Percentiles rank a stretch among this genome's conserved stretches.
These are phyloP conservation scores for Cryptococcus hybrid DNA, from an alignment of 1,284 basidiomycete species.

Conservation along the genomic window DNA sequence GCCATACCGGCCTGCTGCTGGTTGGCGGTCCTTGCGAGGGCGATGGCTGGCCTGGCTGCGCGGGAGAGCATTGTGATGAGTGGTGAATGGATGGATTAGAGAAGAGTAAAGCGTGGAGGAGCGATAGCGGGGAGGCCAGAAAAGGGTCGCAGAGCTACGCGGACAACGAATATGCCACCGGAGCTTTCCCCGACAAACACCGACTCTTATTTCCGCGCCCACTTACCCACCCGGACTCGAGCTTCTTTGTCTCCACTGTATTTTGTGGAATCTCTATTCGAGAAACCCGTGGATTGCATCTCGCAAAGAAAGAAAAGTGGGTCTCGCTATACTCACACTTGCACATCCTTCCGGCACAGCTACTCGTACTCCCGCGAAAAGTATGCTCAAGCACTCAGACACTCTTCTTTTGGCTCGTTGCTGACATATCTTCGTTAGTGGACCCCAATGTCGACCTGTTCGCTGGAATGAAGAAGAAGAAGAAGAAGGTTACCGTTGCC, in stretches of 20 bases:
- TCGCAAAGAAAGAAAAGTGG: too few relatives aligned
- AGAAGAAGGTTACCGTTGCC: conserved; percentile 52
- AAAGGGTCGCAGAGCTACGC: neutral
- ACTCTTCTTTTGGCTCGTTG: neutral
- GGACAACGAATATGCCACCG: neutral
- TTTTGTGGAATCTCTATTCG: neutral
- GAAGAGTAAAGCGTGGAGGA: neutral
- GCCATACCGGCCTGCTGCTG: conserved; percentile 78
- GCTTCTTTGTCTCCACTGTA: neutral
- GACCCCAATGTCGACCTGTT: conserved; percentile 53
- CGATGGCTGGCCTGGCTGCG: conserved; percentile 62
- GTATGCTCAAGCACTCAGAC: neutral
- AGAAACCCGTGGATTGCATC: too few relatives aligned
- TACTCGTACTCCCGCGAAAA: neutral
- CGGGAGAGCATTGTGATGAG: conserved; percentile 54
- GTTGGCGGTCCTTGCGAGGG: conserved; percentile 53
- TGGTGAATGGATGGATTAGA: conserved; percentile 10
- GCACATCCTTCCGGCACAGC: too few relatives aligned
- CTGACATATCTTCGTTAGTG: conserved; percentile 21
- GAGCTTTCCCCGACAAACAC: conserved; percentile 2
- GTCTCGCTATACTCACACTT: too few relatives aligned
- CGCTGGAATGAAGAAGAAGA: conserved; percentile 56
- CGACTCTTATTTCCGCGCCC: neutral
- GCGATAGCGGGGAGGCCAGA: conserved; percentile 1
- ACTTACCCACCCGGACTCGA: neutral